Evolutionary conservation across 352 stramenopile genomes (phyloP), one percentile per base, ranked within the genome.

Genomic region (Pythium dissotocum): DNA sequence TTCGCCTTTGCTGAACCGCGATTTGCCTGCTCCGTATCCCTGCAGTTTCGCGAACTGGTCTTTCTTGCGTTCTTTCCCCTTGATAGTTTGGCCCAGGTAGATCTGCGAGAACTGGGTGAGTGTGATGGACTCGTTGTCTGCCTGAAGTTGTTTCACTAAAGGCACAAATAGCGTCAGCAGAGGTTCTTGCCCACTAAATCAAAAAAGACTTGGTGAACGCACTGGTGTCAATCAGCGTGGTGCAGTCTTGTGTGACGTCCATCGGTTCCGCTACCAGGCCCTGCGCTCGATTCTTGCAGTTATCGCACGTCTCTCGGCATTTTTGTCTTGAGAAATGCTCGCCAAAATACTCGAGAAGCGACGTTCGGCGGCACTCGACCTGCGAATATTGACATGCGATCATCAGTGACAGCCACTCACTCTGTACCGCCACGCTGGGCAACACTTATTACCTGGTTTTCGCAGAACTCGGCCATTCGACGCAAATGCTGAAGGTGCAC

Each of bases 261-360:
- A 74, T 77, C 66, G 93, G 89, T 56, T 94, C 86, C 36, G 88
- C 85, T 12, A 78, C 68, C 3, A 90, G 66, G 8, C 86, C 87
- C 30, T 85, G 73, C 6, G 79, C 72, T 32, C 84, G 85, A 67
- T 89, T 94, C 58, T 93, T 95, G 80, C 88, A 96, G 60, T 96
- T 96, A 66, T 96, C 88, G 46, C 88, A 96, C 35, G 88, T 96
- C 62, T 78, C 69, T 28, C 85, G 76, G 56, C 88, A 96, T 36
- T 88, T 71, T 6, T 83, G 77, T 40, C 75, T 90, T 1, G 77
- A 82, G 72, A 96, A 96, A 66, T 96, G 87, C 54, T 96, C 88
- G n/a, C 88, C 88, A 72, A 96, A 96, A 67, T 95, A 96, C 70
- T 94, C 88, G 9, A 96, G 69, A 35, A 96, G 67, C 26, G 82